phyloP scores from a whole-genome alignment of 805 yeast species.

The Komagataella ulmi region DNA sequence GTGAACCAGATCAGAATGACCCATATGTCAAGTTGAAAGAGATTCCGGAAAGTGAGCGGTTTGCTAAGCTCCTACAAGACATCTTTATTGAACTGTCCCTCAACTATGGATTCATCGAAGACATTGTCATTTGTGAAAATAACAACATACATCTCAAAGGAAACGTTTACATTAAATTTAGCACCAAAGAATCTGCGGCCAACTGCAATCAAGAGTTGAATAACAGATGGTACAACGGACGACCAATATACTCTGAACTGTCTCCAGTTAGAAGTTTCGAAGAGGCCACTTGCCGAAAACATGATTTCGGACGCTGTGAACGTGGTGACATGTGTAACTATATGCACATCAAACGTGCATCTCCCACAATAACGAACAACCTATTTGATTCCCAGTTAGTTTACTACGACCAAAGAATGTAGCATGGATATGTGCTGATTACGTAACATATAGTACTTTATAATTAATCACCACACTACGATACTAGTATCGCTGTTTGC shows the following conservation, averaged over 20 bases:
- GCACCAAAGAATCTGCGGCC: slow-evolving; percentile 40
- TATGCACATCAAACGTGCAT: slow-evolving; percentile 61
- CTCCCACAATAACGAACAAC: slow-evolving; percentile 23
- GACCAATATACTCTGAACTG: slow-evolving; percentile 71
- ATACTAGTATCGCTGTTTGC: not conserved
- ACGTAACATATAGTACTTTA: not conserved
- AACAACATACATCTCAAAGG: slow-evolving; percentile 75
- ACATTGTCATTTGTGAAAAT: slow-evolving; percentile 70
- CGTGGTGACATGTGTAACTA: slow-evolving; percentile 81
- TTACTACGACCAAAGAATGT: slow-evolving; percentile 5
- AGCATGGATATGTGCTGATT: not conserved
- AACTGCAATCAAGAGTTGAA: slow-evolving; percentile 50
- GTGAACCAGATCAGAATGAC: not conserved
- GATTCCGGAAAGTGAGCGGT: slow-evolving; percentile 23
- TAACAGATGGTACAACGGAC: slow-evolving; percentile 67
- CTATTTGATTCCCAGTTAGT: slow-evolving; percentile 27
- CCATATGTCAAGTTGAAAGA: slow-evolving; percentile 11
- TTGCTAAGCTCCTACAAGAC: slow-evolving; percentile 60
- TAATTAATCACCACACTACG: not conserved
- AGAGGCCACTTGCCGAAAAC: slow-evolving; percentile 67
- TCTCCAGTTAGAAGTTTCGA: slow-evolving; percentile 60
- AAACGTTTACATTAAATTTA: slow-evolving; percentile 64
- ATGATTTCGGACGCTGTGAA: slow-evolving; percentile 49
- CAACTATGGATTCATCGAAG: slow-evolving; percentile 35
- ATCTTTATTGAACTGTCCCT: slow-evolving; percentile 46